Evolutionary conservation across 2,329 filamentous ascomycete genomes (phyloP).

Genomic region (Coniochaeta hoffmannii): DNA sequence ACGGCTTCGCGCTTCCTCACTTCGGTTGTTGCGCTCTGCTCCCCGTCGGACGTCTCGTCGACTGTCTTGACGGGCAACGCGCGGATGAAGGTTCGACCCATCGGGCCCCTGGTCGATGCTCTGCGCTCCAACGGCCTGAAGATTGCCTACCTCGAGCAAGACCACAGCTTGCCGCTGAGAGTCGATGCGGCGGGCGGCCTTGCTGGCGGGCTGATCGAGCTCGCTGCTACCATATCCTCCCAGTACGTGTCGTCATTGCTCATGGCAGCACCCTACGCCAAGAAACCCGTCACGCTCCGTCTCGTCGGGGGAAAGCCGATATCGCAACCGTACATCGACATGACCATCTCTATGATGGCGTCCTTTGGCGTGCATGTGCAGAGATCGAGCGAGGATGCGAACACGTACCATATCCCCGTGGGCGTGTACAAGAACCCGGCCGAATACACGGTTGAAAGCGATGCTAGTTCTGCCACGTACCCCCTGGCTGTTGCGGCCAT

Average conservation of each 20-base stretch:
- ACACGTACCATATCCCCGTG: slow-evolving; percentile 91
- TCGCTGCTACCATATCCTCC: slow-evolving; percentile 94
- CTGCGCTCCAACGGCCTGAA: slow-evolving; percentile 79
- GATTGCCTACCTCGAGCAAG: slow-evolving; percentile 77
- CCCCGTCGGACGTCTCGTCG: slow-evolving; percentile 53
- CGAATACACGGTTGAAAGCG: slow-evolving; percentile 89
- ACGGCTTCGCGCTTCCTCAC: slow-evolving; percentile 94
- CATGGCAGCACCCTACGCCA: slow-evolving; percentile 95
- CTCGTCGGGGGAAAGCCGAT: slow-evolving; percentile 96
- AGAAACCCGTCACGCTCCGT: slow-evolving; percentile 81
- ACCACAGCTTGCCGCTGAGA: slow-evolving; percentile 75
- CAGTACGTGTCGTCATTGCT: slow-evolving; percentile 96
- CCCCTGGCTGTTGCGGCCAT: slow-evolving; percentile 91
- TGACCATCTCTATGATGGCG: slow-evolving; percentile 98
- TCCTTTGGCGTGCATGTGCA: slow-evolving; percentile 79
- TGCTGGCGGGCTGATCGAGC: slow-evolving; percentile 77
- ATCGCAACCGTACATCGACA: slow-evolving; percentile 94
- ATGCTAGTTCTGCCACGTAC: slow-evolving; percentile 96
- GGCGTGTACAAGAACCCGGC: slow-evolving; percentile 74
- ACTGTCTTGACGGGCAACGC: slow-evolving; percentile 89
- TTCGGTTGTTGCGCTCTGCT: slow-evolving; percentile 79
- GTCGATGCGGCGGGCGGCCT: slow-evolving; percentile 79
- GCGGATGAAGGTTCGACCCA: slow-evolving; percentile 92
- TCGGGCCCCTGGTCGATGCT: slow-evolving; percentile 87
- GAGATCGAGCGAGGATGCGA: slow-evolving; percentile 67